Evolutionary conservation across 1,139 yeast genomes (phyloP).

Genomic region (Blastobotrys elegans): DNA sequence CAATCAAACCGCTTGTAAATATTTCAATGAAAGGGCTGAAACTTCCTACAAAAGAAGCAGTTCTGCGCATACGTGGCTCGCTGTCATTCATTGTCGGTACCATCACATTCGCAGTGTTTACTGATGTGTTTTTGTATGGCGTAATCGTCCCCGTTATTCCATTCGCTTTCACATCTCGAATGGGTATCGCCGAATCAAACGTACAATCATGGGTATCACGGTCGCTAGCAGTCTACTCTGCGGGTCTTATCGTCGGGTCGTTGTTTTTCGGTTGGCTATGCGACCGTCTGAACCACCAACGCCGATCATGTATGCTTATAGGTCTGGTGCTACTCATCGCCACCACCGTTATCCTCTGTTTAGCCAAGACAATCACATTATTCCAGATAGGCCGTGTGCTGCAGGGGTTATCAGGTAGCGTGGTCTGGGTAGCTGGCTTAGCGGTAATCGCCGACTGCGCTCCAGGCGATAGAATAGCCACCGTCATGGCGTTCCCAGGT

Average conservation of each 20-base stretch:
- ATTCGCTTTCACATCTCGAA: slow-evolving; percentile 28
- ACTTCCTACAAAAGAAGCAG: no score
- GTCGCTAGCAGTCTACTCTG: slow-evolving; percentile 33
- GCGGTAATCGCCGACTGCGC: slow-evolving; percentile 34
- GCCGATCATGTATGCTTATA: slow-evolving; percentile 29
- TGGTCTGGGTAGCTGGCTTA: slow-evolving; percentile 37
- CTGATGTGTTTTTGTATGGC: slow-evolving; percentile 32
- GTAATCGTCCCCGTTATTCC: slow-evolving; percentile 35
- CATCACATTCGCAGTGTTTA: slow-evolving; percentile 31
- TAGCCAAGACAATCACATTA: slow-evolving; percentile 26
- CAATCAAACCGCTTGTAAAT: no score
- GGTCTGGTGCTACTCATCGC: slow-evolving; percentile 32
- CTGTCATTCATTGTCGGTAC: slow-evolving; percentile 26
- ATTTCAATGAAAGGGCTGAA: no score
- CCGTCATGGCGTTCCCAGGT: slow-evolving; percentile 32
- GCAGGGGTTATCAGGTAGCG: slow-evolving; percentile 34
- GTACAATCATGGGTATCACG: slow-evolving; percentile 30
- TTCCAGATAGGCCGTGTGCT: slow-evolving; percentile 32
- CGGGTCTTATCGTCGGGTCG: slow-evolving; percentile 31
- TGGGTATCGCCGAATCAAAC: slow-evolving; percentile 24
- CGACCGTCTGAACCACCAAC: slow-evolving; percentile 12
- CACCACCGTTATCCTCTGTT: slow-evolving; percentile 29
- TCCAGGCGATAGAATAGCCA: slow-evolving; percentile 24
- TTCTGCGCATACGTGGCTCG: slow-evolving; percentile 19
- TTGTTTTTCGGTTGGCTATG: slow-evolving; percentile 28